Conservation (phyloP, 768 basidiomycete species). For the Tephrocybe sp. region DNA sequence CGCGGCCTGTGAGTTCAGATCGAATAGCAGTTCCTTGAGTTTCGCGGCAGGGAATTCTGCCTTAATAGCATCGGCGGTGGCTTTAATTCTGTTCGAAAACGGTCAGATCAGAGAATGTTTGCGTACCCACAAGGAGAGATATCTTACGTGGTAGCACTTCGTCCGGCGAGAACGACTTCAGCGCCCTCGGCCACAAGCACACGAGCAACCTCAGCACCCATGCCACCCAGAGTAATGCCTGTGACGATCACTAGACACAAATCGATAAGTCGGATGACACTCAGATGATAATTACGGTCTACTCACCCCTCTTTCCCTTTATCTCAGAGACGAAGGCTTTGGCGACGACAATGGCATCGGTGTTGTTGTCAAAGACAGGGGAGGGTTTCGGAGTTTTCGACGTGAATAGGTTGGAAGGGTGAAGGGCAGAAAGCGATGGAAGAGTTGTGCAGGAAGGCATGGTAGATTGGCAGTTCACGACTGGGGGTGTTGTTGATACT, state of each 20-base stretch:
- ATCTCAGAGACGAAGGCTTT: conserved; percentile 5
- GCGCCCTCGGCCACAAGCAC: conserved; percentile 7
- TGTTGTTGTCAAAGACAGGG: conserved; percentile 1
- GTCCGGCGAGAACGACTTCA: conserved; percentile 9
- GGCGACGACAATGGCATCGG: conserved; percentile 1
- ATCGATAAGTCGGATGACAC: neutral
- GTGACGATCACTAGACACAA: conserved; percentile 5
- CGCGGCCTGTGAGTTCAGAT: conserved; percentile 14
- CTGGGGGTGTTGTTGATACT: neutral
- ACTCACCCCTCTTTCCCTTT: conserved; percentile 8
- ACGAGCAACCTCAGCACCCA: conserved; percentile 11
- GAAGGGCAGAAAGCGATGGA: neutral
- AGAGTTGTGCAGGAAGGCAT: conserved; percentile 1
- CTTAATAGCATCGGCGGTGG: conserved; percentile 8
- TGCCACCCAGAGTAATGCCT: conserved; percentile 7
- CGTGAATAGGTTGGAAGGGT: neutral
- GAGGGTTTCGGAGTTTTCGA: neutral
- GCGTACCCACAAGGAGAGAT: neutral
- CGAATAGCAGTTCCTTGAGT: conserved; percentile 10
- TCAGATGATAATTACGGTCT: neutral
- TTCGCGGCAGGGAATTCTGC: conserved; percentile 8
- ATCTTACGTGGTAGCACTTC: conserved; percentile 1
- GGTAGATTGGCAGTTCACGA: neutral
- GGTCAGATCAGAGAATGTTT: no score
- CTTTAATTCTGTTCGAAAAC: conserved; percentile 11